phyloP scores from a whole-genome alignment of 345 rosid genomes.

The Eucalyptus polyanthemos region DNA sequence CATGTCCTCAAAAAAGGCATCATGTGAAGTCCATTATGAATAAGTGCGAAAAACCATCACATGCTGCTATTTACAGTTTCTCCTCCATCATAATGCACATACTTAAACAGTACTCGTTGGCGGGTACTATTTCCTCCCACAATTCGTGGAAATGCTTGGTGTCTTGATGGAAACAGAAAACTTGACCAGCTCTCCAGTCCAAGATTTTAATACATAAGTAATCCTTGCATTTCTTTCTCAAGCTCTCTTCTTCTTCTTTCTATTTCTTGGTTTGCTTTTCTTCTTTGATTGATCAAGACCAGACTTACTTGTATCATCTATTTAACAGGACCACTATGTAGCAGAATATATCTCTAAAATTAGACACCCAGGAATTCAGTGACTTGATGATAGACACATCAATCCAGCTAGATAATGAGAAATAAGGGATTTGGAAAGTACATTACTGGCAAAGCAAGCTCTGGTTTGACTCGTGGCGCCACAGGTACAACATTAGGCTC shows the following conservation, averaged over 20 bases:
- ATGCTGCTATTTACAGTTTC: neutral
- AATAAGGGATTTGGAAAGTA: conserved; percentile 23
- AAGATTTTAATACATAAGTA: neutral
- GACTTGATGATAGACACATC: neutral
- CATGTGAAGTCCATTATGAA: neutral
- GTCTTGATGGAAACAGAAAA: neutral
- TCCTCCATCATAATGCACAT: neutral
- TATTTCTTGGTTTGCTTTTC: neutral
- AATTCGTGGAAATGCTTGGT: neutral
- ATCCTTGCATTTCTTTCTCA: neutral
- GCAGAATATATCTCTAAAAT: neutral
- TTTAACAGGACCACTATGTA: neutral
- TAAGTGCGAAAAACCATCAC: neutral
- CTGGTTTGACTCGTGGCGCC: conserved; percentile 79
- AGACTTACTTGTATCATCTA: neutral
- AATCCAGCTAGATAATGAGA: neutral
- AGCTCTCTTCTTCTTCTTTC: neutral
- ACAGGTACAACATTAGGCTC: conserved; percentile 37
- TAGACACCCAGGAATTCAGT: neutral
- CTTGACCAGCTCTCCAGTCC: neutral
- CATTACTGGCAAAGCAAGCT: conserved; percentile 89
- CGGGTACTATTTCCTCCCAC: neutral
- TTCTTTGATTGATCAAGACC: neutral
- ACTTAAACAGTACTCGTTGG: neutral
- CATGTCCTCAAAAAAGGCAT: neutral